Evolutionary conservation across 176 grass and related monocot species (phyloP), one percentile per base, ranked within the genome.

Genomic region (Microstegium vimineum): DNA sequence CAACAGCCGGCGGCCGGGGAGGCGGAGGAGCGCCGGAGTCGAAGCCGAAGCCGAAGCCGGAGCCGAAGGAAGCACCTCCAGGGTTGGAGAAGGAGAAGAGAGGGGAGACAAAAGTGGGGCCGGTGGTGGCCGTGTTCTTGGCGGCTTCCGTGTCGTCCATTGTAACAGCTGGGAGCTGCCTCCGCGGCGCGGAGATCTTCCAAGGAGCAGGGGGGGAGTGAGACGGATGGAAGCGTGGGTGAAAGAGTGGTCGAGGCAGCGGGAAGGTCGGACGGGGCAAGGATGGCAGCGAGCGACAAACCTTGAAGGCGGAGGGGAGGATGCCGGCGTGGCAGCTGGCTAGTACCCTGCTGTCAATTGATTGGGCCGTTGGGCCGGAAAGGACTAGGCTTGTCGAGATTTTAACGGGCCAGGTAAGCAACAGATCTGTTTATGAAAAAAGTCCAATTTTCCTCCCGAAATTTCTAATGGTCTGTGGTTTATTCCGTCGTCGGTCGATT

Each of bases 81-180:
- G 46, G 59, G 52, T 67, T 97, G 32, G 91, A 90, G 66, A 91
- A 87, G 36, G 88, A 90, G 88, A 97, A 97, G 32, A 84, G 65
- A 31, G 93, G 76, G 60, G 81, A 74, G 23, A 60, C 1, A 36
- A 30, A 26, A n/a, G 30, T 25, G 28, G 63, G 66, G 20, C 28
- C 16, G 26, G 59, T 36, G 23, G 32, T 18, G 23, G 54, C 16
- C 22, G 78, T 22, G 60, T 86, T 77, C 88, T 81, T 77, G 30
- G 43, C 4, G 46, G 56, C 18, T 5, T 56, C 83, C 2, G 64
- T 76, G 17, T 80, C 62, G 46, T 84, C 85, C 84, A 87, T 87
- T 9, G 78, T 6, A 27, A 27, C 3, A 49, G 30, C 3, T 68
- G 63, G 30, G 7, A 27, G 20, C 45, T 80, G 42, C 28, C 13